phyloP scores from a whole-genome alignment of 176 grass and related monocot genomes.

The Aegilops tauschii region DNA sequence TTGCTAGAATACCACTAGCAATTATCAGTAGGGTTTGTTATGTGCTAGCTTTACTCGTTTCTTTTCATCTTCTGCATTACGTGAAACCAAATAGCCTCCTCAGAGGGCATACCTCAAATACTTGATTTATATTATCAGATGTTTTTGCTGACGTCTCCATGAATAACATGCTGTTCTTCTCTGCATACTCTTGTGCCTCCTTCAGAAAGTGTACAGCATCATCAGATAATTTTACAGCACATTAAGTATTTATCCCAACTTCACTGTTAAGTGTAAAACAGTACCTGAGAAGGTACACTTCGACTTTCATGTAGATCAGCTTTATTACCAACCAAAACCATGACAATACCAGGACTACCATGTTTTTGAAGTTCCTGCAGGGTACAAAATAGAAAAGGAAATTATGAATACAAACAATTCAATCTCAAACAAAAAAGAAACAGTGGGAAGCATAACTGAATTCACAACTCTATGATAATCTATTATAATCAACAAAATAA shows the following conservation, averaged over 20 bases:
- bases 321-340: conserved; percentile 98
- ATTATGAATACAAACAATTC: neutral
- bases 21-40: neutral
- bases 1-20: neutral
- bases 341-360: conserved; percentile 81
- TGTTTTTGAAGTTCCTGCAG: conserved; percentile 98
- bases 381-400: neutral
- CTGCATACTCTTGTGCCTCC: conserved; percentile 86
- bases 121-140: conserved; percentile 90
- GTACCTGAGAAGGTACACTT: conserved; percentile 62
- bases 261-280: neutral
- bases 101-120: conserved; percentile 77
- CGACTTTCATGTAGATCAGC: conserved; percentile 86
- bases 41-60: neutral
- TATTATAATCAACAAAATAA: neutral
- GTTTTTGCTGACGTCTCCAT: conserved; percentile 98
- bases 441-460: neutral
- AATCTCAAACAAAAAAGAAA: neutral
- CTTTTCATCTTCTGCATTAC: neutral
- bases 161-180: conserved; percentile 92
- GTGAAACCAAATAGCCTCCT: neutral
- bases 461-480: neutral
- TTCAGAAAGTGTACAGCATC: conserved; percentile 34
- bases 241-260: neutral
- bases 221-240: neutral